phyloP scores from a whole-genome alignment of 2,329 filamentous ascomycete species.

The Lecanicillium sp. region DNA sequence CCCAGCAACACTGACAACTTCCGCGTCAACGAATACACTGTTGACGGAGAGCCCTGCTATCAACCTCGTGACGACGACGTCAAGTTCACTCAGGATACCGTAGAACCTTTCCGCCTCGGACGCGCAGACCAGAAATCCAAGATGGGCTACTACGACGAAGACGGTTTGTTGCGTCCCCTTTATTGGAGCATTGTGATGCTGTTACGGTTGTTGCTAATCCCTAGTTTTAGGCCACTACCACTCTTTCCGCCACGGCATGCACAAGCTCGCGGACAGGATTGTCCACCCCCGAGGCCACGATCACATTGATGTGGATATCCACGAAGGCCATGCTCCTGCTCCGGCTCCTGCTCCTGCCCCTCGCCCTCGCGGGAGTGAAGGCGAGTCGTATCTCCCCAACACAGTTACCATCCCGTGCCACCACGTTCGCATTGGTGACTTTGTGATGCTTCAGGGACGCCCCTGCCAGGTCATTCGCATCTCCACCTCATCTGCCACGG shows the following conservation, averaged over 20 bases:
- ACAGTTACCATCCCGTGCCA: slow-evolving; percentile 98
- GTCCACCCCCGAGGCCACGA: slow-evolving; percentile 40
- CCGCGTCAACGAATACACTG: slow-evolving; percentile 27
- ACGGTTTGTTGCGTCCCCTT: slow-evolving; percentile 34
- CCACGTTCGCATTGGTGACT: slow-evolving; percentile 98
- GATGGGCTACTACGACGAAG: slow-evolving; percentile 60
- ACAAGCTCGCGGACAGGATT: slow-evolving; percentile 50
- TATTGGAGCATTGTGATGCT: too few species aligned
- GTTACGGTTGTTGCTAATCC: neutral
- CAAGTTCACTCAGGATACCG: slow-evolving; percentile 58
- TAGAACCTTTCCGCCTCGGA: slow-evolving; percentile 41
- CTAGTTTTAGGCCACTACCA: slow-evolving; percentile 43
- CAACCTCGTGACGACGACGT: slow-evolving; percentile 45
- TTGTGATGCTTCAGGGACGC: slow-evolving; percentile 96
- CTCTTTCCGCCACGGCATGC: slow-evolving; percentile 46
- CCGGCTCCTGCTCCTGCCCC: slow-evolving; percentile 19
- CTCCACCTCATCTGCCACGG: slow-evolving; percentile 93
- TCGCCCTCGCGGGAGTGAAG: slow-evolving; percentile 18
- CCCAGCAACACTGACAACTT: slow-evolving; percentile 25
- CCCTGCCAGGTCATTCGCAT: slow-evolving; percentile 99
- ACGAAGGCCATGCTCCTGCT: slow-evolving; percentile 10
- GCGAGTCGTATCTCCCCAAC: slow-evolving; percentile 48
- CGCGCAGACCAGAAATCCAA: slow-evolving; percentile 39
- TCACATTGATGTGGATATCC: slow-evolving; percentile 39
- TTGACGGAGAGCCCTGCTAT: slow-evolving; percentile 26